phyloP scores from a whole-genome alignment of 1,284 basidiomycete species.

The Cryptococcus sp. region DNA sequence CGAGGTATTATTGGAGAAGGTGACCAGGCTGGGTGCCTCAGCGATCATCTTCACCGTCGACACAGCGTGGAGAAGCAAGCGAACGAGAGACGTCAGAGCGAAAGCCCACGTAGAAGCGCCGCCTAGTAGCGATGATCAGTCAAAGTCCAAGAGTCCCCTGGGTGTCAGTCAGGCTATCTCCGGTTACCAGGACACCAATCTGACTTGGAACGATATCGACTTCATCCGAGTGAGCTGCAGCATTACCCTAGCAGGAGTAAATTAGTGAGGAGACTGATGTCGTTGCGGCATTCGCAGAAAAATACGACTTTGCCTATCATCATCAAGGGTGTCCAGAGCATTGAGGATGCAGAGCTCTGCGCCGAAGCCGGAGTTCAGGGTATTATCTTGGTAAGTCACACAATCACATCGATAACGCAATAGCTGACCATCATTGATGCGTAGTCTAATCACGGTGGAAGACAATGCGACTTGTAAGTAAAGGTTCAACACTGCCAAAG shows the following conservation, averaged over 20 bases:
- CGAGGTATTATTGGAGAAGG: slow-evolving; percentile 55
- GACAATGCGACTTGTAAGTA: slow-evolving; percentile 52
- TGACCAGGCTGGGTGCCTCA: slow-evolving; percentile 54
- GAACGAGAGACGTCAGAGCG: slow-evolving; percentile 70
- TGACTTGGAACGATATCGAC: slow-evolving; percentile 53
- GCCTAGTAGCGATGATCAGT: slow-evolving; percentile 11
- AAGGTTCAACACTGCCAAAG: neutral
- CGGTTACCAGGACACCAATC: slow-evolving; percentile 57
- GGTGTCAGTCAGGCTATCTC: slow-evolving; percentile 56
- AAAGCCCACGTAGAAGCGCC: slow-evolving; percentile 33
- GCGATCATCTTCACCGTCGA: slow-evolving; percentile 94
- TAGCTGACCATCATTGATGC: neutral
- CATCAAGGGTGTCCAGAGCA: slow-evolving; percentile 58
- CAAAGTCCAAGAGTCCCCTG: slow-evolving; percentile 30
- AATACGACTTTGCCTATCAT: slow-evolving; percentile 56
- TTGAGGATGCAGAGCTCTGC: slow-evolving; percentile 59
- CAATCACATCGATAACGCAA: slow-evolving; percentile 2
- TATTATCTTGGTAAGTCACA: slow-evolving; percentile 52
- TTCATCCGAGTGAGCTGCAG: slow-evolving; percentile 46
- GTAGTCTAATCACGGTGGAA: slow-evolving; percentile 57
- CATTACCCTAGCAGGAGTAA: neutral
- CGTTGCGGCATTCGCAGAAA: slow-evolving; percentile 29
- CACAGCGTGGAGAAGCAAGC: slow-evolving; percentile 79
- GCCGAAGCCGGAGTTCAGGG: slow-evolving; percentile 57
- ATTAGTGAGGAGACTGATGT: slow-evolving; percentile 9